Percentiles rank a stretch among this genome's conserved stretches.
Conservation (phyloP, 176 grass and related monocot species). For the Musa beccarii region DNA sequence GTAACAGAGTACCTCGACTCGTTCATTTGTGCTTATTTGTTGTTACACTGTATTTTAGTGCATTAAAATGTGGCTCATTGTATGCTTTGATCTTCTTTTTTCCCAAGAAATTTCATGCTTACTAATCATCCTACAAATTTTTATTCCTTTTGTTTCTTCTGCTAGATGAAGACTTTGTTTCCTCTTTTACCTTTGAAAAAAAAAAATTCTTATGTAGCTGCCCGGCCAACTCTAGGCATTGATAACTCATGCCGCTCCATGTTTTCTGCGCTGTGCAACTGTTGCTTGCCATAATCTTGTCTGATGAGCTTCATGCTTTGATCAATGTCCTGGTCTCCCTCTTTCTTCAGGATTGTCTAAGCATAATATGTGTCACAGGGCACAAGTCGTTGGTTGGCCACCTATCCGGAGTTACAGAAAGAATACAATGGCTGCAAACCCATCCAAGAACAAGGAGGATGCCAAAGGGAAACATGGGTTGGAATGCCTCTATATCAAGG, state of each 20-base stretch:
- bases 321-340: background rate
- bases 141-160: background rate
- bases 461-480: constrained; percentile 26
- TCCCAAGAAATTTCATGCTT: too few species aligned
- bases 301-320: background rate
- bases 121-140: background rate
- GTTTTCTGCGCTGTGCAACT: too few species aligned
- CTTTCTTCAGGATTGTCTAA: background rate
- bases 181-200: background rate
- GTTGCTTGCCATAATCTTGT: background rate
- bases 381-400: constrained; percentile 77
- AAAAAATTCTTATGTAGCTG: background rate
- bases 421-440: constrained; percentile 47
- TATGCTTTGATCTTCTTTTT: background rate
- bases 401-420: constrained; percentile 64
- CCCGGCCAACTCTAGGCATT: background rate
- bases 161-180: background rate
- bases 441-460: constrained; percentile 29
- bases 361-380: constrained; percentile 23
- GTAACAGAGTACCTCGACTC: background rate
- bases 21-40: background rate
- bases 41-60: background rate
- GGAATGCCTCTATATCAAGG: constrained; percentile 44
- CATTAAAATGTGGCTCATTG: background rate
- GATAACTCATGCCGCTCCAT: background rate